Conservation (phyloP, 78 protist genomes). For the Goniomonas avonlea region DNA sequence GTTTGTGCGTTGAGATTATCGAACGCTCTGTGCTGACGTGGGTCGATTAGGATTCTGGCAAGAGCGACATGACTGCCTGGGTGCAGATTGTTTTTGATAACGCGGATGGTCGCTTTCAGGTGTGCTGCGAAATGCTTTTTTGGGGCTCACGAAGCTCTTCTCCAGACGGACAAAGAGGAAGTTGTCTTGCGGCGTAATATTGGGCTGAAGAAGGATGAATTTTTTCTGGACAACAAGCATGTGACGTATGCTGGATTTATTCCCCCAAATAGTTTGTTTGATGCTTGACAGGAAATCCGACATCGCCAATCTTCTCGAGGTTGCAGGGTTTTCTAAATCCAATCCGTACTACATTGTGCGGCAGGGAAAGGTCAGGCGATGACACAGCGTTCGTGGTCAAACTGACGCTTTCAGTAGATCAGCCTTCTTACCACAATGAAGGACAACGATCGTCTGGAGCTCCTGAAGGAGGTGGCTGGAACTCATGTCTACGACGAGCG, state of each 20-base stretch:
- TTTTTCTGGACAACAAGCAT: slow-evolving; percentile 63
- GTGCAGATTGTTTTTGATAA: slow-evolving; percentile 93
- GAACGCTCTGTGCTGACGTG: not conserved
- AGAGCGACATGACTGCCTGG: slow-evolving; percentile 61
- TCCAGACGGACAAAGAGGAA: slow-evolving; percentile 61
- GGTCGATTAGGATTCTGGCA: slow-evolving; percentile 45
- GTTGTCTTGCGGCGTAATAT: slow-evolving; percentile 70
- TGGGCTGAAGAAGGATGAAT: slow-evolving; percentile 87
- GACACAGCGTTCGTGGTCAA: not conserved
- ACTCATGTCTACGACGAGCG: slow-evolving; percentile 88
- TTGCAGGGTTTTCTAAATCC: slow-evolving; percentile 88
- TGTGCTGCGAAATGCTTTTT: slow-evolving; percentile 26
- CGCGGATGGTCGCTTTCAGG: slow-evolving; percentile 80
- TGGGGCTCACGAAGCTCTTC: not conserved
- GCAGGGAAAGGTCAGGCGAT: slow-evolving; percentile 85
- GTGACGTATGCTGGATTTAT: not conserved
- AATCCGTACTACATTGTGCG: slow-evolving; percentile 97
- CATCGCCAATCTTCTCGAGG: slow-evolving; percentile 81
- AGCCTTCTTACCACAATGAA: slow-evolving; percentile 61
- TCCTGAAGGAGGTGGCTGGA: slow-evolving; percentile 96
- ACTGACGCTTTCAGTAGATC: too few relatives aligned
- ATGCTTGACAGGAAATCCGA: slow-evolving; percentile 48
- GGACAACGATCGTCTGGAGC: slow-evolving; percentile 74
- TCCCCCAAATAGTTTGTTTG: not conserved
- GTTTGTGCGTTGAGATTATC: not conserved